Base-by-base conservation (phyloP, 2,329 filamentous ascomycete genomes). In the Phialocephala sp. region DNA sequence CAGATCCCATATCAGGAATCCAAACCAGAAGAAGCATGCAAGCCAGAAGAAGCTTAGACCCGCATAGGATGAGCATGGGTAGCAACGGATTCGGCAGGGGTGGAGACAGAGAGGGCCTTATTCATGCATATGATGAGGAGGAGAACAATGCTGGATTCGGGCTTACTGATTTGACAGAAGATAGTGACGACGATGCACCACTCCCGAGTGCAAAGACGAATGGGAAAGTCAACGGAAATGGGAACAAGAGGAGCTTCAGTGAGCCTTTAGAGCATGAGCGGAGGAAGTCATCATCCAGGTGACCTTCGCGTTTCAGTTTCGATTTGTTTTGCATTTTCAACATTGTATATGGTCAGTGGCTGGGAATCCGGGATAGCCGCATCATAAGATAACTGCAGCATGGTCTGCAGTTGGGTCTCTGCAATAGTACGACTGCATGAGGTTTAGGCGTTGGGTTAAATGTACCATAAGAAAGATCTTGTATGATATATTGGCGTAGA, bases 1-100 rank as follows among this genome's bases (percentile, higher is more conserved):
- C 94, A 15, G 95, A 99, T 77, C 92, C 91, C 77, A 87, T 99
- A 63, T 93, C 93, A 35, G 92, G 91, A 70, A 87, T 97, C 71
- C 92, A 95, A 75, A 98, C 95, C 20, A 89, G 96, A 66, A 87
- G 93, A 70, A 97, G 92, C 76, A 97, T 99, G 93, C 95, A 98
- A 77, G 85, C 91, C 8, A 85, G 94, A 71, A 85, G 95, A 70
- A 95, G 91, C 71, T 86, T 89, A 15, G 84, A 86, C 55, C 80
- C 79, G 36, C 81, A 83, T 65, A 27, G 89, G 62, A 80, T 86
- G 62, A 88, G 87, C 74, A 89, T 88, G 73, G 87, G 88, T 75
- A 87, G 86, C 70, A 78, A 79, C 74, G 87, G 83, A 65, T 84
- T 85, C 67, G 86, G 80, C 61, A 80, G 81, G 32, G 75, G 82